Conservation (phyloP, 1,284 basidiomycete species). For the Mycena citricolor region DNA sequence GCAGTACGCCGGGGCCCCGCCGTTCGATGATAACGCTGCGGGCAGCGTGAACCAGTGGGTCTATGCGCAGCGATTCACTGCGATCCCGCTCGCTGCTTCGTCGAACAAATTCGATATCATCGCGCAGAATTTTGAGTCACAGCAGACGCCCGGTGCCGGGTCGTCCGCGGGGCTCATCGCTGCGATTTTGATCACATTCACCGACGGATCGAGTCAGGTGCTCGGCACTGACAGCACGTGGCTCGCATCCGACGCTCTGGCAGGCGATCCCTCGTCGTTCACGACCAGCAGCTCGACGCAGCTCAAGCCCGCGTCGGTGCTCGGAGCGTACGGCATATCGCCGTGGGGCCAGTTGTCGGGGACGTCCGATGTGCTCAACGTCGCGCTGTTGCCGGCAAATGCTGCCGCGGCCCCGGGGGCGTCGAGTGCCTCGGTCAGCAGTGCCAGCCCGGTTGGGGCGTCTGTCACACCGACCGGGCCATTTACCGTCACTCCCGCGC, state of each 20-base stretch:
- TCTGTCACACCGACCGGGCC: too few relatives aligned
- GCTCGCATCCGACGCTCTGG: conserved; percentile 5
- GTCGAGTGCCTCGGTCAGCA: too few relatives aligned
- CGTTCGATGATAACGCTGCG: conserved; percentile 2
- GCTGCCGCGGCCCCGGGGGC: too few relatives aligned
- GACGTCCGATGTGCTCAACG: too few relatives aligned
- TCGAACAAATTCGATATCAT: conserved; percentile 10
- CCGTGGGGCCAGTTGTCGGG: conserved; percentile 7
- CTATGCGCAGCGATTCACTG: conserved; percentile 6
- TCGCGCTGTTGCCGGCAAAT: too few relatives aligned
- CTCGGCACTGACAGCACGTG: conserved; percentile 10
- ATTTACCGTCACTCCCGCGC: too few relatives aligned
- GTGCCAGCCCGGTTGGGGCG: too few relatives aligned
- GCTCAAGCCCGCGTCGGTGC: conserved; percentile 1
- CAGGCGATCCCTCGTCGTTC: neutral
- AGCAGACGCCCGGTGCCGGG: neutral
- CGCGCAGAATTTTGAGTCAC: conserved; percentile 3
- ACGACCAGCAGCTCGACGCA: conserved; percentile 1
- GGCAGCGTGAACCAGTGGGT: neutral
- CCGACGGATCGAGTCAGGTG: conserved; percentile 8
- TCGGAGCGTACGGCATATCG: neutral
- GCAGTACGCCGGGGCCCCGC: conserved; percentile 4
- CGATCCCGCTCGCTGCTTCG: conserved; percentile 1
- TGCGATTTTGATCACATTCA: conserved; percentile 6
- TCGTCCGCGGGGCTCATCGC: conserved; percentile 13